Evolutionary conservation across 352 stramenopile species (phyloP).

Genomic region (Pythium sp.): DNA sequence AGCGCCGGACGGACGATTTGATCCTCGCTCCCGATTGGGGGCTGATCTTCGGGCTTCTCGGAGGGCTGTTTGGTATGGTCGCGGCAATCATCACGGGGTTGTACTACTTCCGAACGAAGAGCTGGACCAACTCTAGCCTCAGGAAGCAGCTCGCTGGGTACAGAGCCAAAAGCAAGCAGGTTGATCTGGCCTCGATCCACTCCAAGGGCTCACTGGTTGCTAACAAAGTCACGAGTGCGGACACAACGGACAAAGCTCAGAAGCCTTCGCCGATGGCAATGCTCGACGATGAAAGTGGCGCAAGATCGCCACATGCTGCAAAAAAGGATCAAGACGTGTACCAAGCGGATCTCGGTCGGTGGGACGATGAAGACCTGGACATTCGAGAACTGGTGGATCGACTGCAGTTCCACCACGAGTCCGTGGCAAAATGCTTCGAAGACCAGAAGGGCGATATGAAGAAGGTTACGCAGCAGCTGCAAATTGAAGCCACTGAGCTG

Average conservation of each 20-base stretch:
- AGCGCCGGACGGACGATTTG: slow-evolving; percentile 69
- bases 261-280: slow-evolving; percentile 1
- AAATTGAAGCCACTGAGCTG: slow-evolving; percentile 59
- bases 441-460: slow-evolving; percentile 67
- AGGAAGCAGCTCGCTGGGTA: slow-evolving; percentile 38
- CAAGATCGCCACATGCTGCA: not conserved
- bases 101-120: slow-evolving; percentile 85
- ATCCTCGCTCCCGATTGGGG: slow-evolving; percentile 89
- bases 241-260: not conserved
- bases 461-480: slow-evolving; percentile 61
- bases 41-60: slow-evolving; percentile 74
- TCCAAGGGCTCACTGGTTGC: slow-evolving; percentile 63
- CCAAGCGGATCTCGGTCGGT: slow-evolving; percentile 51
- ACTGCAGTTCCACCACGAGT: slow-evolving; percentile 77
- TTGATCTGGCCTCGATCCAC: slow-evolving; percentile 59
- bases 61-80: slow-evolving; percentile 74
- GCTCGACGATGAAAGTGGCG: not conserved
- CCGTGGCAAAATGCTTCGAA: slow-evolving; percentile 68
- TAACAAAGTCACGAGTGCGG: slow-evolving; percentile 25
- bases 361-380: slow-evolving; percentile 76
- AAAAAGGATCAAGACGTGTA: slow-evolving; percentile 21
- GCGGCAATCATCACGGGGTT: slow-evolving; percentile 67
- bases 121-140: slow-evolving; percentile 52
- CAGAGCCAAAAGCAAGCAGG: slow-evolving; percentile 46
- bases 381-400: slow-evolving; percentile 72